Evolutionary conservation across 1,139 yeast species (phyloP).

Genomic region (Taphrina wiesneri): DNA sequence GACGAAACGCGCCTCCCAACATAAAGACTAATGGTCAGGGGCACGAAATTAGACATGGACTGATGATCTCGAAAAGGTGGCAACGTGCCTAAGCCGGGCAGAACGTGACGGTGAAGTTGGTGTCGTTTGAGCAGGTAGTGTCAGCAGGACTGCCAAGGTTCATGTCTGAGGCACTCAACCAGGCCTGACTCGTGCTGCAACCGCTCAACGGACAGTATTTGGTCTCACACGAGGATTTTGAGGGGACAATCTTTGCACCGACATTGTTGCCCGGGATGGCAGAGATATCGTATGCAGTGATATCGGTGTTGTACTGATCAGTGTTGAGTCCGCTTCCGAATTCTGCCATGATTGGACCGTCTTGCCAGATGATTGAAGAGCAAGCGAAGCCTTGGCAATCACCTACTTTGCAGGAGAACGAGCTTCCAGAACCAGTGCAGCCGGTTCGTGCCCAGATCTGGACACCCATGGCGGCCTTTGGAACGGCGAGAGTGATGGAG

Average conservation of each 20-base stretch:
- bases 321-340: slow-evolving; percentile 32
- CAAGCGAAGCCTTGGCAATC: slow-evolving; percentile 31
- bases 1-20: not conserved
- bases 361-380: slow-evolving; percentile 32
- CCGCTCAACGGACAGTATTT: slow-evolving; percentile 27
- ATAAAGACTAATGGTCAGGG: not conserved
- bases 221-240: slow-evolving; percentile 23
- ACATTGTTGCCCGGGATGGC: slow-evolving; percentile 33
- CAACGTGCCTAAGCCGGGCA: slow-evolving; percentile 22
- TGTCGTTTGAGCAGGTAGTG: slow-evolving; percentile 25
- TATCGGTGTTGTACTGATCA: slow-evolving; percentile 29
- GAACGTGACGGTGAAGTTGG: slow-evolving; percentile 32
- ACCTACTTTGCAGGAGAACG: slow-evolving; percentile 24
- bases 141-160: slow-evolving; percentile 29
- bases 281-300: slow-evolving; percentile 34
- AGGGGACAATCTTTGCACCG: slow-evolving; percentile 32
- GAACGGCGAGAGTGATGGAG: slow-evolving; percentile 16
- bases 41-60: not conserved
- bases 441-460: slow-evolving; percentile 34
- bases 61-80: not conserved
- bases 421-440: slow-evolving; percentile 20
- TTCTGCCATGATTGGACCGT: slow-evolving; percentile 33
- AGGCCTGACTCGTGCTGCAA: slow-evolving; percentile 22
- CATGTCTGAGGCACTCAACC: slow-evolving; percentile 25
- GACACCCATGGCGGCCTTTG: slow-evolving; percentile 28